phyloP scores from a whole-genome alignment of 768 basidiomycete species.

The Coprinellus aureogranulatus region DNA sequence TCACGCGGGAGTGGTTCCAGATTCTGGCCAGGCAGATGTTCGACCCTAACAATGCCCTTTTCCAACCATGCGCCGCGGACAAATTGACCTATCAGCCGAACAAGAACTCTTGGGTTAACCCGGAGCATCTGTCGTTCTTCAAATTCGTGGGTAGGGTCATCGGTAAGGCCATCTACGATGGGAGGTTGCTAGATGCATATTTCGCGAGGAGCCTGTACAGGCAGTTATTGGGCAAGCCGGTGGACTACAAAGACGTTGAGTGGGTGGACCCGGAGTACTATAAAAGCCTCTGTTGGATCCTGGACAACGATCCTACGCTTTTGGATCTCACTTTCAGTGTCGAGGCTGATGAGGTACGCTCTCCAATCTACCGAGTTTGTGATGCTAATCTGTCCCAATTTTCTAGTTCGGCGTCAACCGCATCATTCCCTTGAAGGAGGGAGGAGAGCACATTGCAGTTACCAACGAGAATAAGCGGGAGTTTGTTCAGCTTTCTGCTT shows the following conservation, averaged over 20 bases:
- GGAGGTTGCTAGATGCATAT: slow-evolving; percentile 93
- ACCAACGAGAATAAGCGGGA: slow-evolving; percentile 97
- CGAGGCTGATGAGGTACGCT: slow-evolving; percentile 90
- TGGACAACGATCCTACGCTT: slow-evolving; percentile 89
- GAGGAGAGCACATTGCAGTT: slow-evolving; percentile 79
- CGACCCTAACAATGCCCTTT: slow-evolving; percentile 96
- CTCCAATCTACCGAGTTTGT: no score
- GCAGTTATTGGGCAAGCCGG: slow-evolving; percentile 89
- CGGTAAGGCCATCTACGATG: slow-evolving; percentile 96
- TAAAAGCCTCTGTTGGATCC: slow-evolving; percentile 96
- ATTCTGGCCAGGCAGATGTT: slow-evolving; percentile 98
- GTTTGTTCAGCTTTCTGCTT: slow-evolving; percentile 93
- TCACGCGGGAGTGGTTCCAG: slow-evolving; percentile 98
- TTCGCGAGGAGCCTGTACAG: slow-evolving; percentile 96
- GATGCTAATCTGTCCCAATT: no score
- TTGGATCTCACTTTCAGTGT: slow-evolving; percentile 92
- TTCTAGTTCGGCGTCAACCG: slow-evolving; percentile 90
- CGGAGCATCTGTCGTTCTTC: slow-evolving; percentile 96
- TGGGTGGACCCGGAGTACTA: slow-evolving; percentile 99
- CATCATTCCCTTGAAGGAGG: slow-evolving; percentile 82
- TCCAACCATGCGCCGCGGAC: slow-evolving; percentile 97
- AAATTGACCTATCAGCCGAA: slow-evolving; percentile 94
- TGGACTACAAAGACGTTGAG: slow-evolving; percentile 95
- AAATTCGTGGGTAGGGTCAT: slow-evolving; percentile 97
- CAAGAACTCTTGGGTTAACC: slow-evolving; percentile 90